Base-by-base conservation (phyloP, 352 stramenopile species). In the Globisporangium sylvaticum region DNA sequence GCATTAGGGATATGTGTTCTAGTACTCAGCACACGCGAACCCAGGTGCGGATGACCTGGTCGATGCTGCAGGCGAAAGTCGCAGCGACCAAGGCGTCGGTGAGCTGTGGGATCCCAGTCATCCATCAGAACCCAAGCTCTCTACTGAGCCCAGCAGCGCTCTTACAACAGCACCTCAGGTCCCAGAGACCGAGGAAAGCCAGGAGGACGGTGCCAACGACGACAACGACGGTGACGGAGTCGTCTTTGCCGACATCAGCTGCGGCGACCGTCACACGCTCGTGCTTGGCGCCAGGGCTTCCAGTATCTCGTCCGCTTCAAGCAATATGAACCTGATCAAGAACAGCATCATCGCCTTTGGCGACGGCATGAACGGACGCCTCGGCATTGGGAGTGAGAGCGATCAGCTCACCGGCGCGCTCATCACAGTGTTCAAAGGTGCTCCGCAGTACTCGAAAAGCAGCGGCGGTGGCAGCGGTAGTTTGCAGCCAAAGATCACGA, bases 251-350 rank as follows among this genome's bases (percentile, higher is more conserved):
- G 81, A 89, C 37, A 67, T 92, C 18, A 91, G 80, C 62, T 92
- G 84, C 29, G 84, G 80, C 14, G 84, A 91, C 39, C 79, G 84
- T 2, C 84, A 92, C 63, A 92, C 84, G 15, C 72, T 92, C 1
- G 60, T 75, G 2, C 66, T 92, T 0, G 74, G 70, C 8, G 62
- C 66, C 4, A 64, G 62, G 27, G 48, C 60, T 0, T 14, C 25
- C 24, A 57, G 52, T 29, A 34, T 37, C 25, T 10, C 25, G 12
- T n/a, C 48, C 22, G 18, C 5, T 9, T 57, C 37, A 34, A 42
- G 20, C 9, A 29, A n/a, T 5, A 25, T 20, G 12, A 70, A 48
- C 20, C 60, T 69, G 6, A 25, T 39, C 5, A 83, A 79, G 68
- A 77, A 69, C 12, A 67, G 77, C 24, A 77, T 92, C 55, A 79